Percentiles rank a stretch among this genome's conserved stretches.
phyloP scores from a whole-genome alignment of 352 stramenopile species.

The Phytophthora vignae region DNA sequence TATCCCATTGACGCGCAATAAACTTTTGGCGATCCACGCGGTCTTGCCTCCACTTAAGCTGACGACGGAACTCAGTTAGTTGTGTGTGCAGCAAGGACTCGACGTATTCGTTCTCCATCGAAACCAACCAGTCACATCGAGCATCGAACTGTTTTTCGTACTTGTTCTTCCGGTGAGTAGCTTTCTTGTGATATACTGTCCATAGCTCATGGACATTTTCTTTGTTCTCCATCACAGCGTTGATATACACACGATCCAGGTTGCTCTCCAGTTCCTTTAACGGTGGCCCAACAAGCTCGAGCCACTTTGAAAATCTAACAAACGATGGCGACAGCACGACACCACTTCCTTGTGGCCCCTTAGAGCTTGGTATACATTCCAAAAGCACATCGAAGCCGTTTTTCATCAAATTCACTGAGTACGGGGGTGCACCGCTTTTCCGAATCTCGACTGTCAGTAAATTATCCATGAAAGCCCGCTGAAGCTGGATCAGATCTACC shows the following conservation, averaged over 20 bases:
- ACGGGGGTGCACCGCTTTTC: constrained; percentile 50
- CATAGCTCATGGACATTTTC: constrained; percentile 67
- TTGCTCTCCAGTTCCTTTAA: constrained; percentile 72
- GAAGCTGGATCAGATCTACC: constrained; percentile 77
- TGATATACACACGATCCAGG: constrained; percentile 70
- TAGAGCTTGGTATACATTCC: constrained; percentile 28
- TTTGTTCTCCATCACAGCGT: constrained; percentile 56
- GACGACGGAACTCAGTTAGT: constrained; percentile 59
- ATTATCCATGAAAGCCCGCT: constrained; percentile 56
- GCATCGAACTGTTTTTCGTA: constrained; percentile 50
- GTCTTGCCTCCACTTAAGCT: constrained; percentile 77
- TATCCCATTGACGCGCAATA: constrained; percentile 59
- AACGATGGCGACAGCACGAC: constrained; percentile 38
- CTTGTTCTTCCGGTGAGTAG: constrained; percentile 41
- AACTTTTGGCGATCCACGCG: constrained; percentile 74
- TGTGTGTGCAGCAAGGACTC: constrained; percentile 53
- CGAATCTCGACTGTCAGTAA: constrained; percentile 75
- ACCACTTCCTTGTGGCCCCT: constrained; percentile 11
- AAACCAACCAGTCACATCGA: constrained; percentile 54
- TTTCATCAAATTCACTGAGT: constrained; percentile 84
- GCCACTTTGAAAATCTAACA: constrained; percentile 66
- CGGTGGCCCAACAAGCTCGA: constrained; percentile 72
- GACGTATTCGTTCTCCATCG: constrained; percentile 43
- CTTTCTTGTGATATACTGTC: constrained; percentile 53
- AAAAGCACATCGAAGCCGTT: constrained; percentile 77